A percentile compares a stretch with the other conserved stretches of the same genome.
Evolutionary conservation across 495 filamentous ascomycete species (phyloP).

Genomic region (Ascodesmis nigricans): DNA sequence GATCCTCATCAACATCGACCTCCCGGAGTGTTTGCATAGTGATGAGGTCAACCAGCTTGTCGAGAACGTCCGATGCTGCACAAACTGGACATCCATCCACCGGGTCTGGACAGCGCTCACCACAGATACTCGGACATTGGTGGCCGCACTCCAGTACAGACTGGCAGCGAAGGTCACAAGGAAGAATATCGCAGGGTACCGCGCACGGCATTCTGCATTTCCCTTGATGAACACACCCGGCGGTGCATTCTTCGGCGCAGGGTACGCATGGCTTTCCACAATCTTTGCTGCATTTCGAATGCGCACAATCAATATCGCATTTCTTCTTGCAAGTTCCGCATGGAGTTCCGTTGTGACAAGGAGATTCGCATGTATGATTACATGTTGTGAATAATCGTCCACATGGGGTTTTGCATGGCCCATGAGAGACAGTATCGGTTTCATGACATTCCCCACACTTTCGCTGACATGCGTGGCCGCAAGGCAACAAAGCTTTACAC

Average conservation of each 20-base stretch:
- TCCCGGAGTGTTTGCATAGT: conserved; percentile 30
- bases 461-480: conserved; percentile 39
- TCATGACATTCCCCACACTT: conserved; percentile 30
- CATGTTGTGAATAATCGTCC: conserved; percentile 35
- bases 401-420: conserved; percentile 31
- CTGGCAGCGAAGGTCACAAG: conserved; percentile 43
- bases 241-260: conserved; percentile 38
- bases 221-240: conserved; percentile 31
- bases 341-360: conserved; percentile 32
- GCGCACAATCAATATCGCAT: conserved; percentile 41
- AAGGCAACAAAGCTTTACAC: conserved; percentile 30
- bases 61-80: conserved; percentile 24
- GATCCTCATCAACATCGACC: conserved; percentile 34
- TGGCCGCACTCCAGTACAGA: conserved; percentile 39
- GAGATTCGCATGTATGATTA: conserved; percentile 30
- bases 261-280: conserved; percentile 45
- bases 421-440: conserved; percentile 25
- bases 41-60: conserved; percentile 33
- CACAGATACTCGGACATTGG: conserved; percentile 44
- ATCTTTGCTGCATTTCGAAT: conserved; percentile 35
- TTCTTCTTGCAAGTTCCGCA: conserved; percentile 33
- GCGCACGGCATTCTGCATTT: conserved; percentile 40
- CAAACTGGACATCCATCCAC: conserved; percentile 41
- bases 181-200: conserved; percentile 39
- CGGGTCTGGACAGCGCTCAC: conserved; percentile 36